Evolutionary conservation across 164 flowering plant genomes (phyloP), one percentile per base, ranked within the genome.

Genomic region (Hamamelis virginiana): DNA sequence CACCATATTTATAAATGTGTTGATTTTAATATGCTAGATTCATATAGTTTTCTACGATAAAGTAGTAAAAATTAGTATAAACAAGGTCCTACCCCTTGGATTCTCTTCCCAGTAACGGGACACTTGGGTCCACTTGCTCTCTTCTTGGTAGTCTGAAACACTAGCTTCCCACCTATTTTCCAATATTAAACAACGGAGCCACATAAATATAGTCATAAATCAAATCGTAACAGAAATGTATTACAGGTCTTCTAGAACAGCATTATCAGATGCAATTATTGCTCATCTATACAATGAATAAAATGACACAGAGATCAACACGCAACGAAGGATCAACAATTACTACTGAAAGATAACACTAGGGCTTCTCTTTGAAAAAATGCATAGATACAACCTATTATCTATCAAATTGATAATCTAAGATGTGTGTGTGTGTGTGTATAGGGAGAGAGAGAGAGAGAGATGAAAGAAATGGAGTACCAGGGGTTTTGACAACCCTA

Each of bases 71-170:
- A 59, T 5, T n/a, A 21, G 21, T 6, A 56, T 1, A 38, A 19
- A 22, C 11, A 41, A 46, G 10, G 15, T 22, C 69, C 16, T 75
- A 81, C 84, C 66, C 84, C 84, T 68, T 78, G 84, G 67, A 81
- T 81, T 44, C 84, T 69, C 76, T 81, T 81, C 26, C 84, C 84
- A 45, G 81, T 78, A 1, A 81, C 84, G 8, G 84, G 81, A 44
- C 84, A 81, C 57, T 81, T 81, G 8, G 84, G 84, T 0, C 84
- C 84, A 56, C 80, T 81, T 8, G 82, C 81, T 67, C 79, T 76
- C 82, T 81, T 78, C 77, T 75, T 80, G 11, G 79, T 73, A 51
- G 62, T 75, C 79, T 80, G 83, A 45, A 75, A 80, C 27, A 77
- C 81, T 16, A 80, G 75, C 76, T 65, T 80, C 11, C 83, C 83